A percentile compares a stretch with the other conserved stretches of the same genome.
These are phyloP conservation scores for Arachnomyces sp. DNA, from an alignment of 2,329 filamentous ascomycete species.

Conservation along the genomic window DNA sequence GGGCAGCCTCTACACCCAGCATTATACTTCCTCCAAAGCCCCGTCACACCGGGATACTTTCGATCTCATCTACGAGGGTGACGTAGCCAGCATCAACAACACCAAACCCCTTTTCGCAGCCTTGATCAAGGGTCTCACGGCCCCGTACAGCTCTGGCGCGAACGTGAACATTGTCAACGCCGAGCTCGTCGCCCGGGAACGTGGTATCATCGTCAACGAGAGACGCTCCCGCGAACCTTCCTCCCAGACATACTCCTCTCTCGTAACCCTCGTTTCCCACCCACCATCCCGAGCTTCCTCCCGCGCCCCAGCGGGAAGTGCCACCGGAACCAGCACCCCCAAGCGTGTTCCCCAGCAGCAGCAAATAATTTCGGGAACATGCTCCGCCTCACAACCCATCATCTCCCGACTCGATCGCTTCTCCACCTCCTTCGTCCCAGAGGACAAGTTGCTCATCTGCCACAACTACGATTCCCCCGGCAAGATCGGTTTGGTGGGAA, in stretches of 20 bases:
- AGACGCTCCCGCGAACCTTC: constrained; percentile 54
- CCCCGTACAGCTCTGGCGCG: constrained; percentile 58
- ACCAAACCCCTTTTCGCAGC: constrained; percentile 73
- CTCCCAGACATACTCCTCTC: constrained; percentile 58
- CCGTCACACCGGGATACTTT: constrained; percentile 55
- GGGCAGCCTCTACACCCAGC: constrained; percentile 70
- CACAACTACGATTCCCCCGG: constrained; percentile 75
- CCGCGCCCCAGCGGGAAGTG: constrained; percentile 23
- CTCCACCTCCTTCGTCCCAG: constrained; percentile 62
- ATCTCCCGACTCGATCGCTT: constrained; percentile 69
- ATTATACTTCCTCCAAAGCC: constrained; percentile 43
- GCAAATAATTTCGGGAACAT: constrained; percentile 43
- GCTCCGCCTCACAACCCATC: constrained; percentile 37
- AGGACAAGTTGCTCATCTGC: constrained; percentile 66
- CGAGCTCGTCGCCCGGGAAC: constrained; percentile 63
- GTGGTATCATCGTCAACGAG: constrained; percentile 70
- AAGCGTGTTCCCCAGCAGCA: constrained; percentile 26
- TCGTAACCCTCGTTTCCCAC: constrained; percentile 59
- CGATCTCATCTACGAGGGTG: constrained; percentile 69
- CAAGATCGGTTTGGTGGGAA: constrained; percentile 73
- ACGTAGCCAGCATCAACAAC: constrained; percentile 61
- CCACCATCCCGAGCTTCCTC: constrained; percentile 26
- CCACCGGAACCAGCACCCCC: constrained; percentile 16
- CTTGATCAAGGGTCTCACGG: constrained; percentile 65
- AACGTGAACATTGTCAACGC: constrained; percentile 82